These are phyloP conservation scores for Entophlyctis helioformis DNA, from an alignment of 192 early-diverging fungal genomes.

Conservation along the genomic window DNA sequence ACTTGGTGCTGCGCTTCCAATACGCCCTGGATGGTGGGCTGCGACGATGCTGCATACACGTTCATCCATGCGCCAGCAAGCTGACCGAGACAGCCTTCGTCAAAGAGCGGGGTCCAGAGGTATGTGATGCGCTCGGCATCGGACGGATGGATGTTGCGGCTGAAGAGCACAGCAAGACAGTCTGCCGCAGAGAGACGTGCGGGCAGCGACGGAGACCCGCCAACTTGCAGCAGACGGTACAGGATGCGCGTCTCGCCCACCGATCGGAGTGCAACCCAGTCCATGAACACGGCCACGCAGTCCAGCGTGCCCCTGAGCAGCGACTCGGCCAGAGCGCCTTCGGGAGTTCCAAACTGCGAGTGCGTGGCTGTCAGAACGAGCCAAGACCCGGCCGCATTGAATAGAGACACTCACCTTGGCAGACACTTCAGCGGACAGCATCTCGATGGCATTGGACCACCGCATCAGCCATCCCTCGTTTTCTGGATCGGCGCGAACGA, in stretches of 20 bases:
- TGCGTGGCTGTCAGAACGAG: no score
- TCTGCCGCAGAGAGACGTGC: no score
- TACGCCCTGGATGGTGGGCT: no score
- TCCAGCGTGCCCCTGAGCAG: conserved; percentile 12
- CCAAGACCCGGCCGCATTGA: no score
- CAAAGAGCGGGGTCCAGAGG: conserved; percentile 8
- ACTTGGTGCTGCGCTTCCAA: conserved; percentile 3
- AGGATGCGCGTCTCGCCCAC: no score
- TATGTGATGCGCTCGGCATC: conserved; percentile 1
- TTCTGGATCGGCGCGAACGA: conserved; percentile 35
- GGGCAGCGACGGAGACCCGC: no score
- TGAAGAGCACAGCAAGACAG: conserved; percentile 26
- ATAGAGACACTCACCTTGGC: no score
- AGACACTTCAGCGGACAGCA: no score
- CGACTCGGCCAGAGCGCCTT: no score
- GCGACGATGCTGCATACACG: background rate
- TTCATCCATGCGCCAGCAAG: conserved; percentile 3
- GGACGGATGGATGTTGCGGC: conserved; percentile 2
- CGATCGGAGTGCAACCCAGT: no score
- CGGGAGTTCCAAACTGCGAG: no score
- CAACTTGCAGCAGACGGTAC: no score
- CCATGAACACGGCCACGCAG: conserved; percentile 17
- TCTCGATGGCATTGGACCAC: conserved; percentile 12
- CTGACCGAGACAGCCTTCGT: background rate
- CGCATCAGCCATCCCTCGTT: conserved; percentile 49